Evolutionary conservation across 1,284 basidiomycete genomes (phyloP).

Genomic region (Irpex sp.): DNA sequence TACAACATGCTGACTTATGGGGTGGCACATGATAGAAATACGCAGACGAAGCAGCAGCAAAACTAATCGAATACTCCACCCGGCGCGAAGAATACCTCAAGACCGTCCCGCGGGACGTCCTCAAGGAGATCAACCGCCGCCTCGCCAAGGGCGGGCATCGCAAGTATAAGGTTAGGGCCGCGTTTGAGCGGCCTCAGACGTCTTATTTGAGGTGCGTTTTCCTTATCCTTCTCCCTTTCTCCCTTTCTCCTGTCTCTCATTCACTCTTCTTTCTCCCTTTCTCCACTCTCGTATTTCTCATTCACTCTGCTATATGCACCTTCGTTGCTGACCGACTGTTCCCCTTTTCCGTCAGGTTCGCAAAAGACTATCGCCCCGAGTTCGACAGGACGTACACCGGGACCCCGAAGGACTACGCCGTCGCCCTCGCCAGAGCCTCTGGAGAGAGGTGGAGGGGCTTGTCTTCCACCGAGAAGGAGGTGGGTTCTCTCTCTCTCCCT

Average conservation of each 20-base stretch:
- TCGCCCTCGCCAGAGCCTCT: background rate
- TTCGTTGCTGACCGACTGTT: too few relatives aligned
- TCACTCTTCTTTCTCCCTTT: too few relatives aligned
- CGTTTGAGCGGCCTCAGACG: background rate
- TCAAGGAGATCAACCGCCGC: constrained; percentile 2
- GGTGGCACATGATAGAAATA: too few relatives aligned
- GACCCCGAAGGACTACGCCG: background rate
- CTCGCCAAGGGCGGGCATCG: background rate
- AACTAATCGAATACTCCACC: background rate
- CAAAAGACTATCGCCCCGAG: background rate
- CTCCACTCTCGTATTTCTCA: too few relatives aligned
- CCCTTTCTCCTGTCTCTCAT: too few relatives aligned
- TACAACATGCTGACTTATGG: too few relatives aligned
- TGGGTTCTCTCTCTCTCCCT: background rate
- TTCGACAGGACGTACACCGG: background rate
- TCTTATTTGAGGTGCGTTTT: background rate
- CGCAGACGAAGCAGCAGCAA: background rate
- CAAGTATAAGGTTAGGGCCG: background rate
- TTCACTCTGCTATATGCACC: too few relatives aligned
- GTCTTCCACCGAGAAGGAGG: background rate
- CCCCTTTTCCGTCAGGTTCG: background rate
- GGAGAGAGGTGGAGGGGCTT: background rate
- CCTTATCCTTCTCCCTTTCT: too few relatives aligned
- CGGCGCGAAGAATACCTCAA: background rate
- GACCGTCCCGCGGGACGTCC: background rate